A percentile compares a stretch with the other conserved stretches of the same genome.
These are phyloP conservation scores for Dendrobium catenatum DNA, from an alignment of 106 monocot species.

Conservation along the genomic window DNA sequence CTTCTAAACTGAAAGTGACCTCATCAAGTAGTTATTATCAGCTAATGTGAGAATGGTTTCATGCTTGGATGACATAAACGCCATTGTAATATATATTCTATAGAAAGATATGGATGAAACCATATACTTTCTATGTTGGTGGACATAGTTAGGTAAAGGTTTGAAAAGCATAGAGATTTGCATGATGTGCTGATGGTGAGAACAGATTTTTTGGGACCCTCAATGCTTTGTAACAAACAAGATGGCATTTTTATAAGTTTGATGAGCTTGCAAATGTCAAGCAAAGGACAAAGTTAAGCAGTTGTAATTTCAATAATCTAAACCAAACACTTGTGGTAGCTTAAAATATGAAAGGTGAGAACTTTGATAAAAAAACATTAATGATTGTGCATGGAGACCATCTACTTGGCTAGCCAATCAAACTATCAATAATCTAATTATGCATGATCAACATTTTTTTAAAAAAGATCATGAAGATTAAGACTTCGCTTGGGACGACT, in stretches of 20 bases:
- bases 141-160: not conserved
- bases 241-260: not conserved
- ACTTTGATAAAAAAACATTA: too few relatives aligned
- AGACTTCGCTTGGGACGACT: too few relatives aligned
- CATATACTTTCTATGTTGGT: not conserved
- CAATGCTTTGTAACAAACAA: too few relatives aligned
- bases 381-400: too few relatives aligned
- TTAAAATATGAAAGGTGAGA: too few relatives aligned
- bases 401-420: too few relatives aligned
- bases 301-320: not conserved
- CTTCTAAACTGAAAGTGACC: not conserved
- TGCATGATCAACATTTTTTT: too few relatives aligned
- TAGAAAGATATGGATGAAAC: not conserved
- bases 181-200: not conserved
- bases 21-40: not conserved
- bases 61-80: not conserved
- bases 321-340: too few relatives aligned
- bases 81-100: too few relatives aligned
- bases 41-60: not conserved
- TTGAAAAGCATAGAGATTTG: not conserved
- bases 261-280: not conserved
- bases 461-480: too few relatives aligned
- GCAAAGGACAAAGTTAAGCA: not conserved
- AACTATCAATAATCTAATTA: too few relatives aligned
- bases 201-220: not conserved